Conservation (phyloP, 2,329 filamentous ascomycete genomes). For the Gaeumannomyces sp. region DNA sequence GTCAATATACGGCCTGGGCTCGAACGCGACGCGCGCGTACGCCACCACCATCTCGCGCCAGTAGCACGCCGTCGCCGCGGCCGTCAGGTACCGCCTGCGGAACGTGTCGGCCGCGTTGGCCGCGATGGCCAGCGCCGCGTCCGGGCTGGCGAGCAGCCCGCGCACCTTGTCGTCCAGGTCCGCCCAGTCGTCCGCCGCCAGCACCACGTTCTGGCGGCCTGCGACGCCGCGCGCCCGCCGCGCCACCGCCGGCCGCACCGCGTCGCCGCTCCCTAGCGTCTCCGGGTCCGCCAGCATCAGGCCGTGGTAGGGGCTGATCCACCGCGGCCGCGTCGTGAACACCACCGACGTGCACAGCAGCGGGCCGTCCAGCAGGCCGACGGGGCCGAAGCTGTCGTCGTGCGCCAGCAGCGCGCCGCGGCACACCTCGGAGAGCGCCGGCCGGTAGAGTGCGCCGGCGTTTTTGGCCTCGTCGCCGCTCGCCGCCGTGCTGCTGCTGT, state of each 20-base stretch:
- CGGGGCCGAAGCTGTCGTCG: background rate
- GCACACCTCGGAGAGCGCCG: constrained; percentile 2
- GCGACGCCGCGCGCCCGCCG: background rate
- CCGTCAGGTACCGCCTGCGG: background rate
- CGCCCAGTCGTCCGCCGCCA: constrained; percentile 6
- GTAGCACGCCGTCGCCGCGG: constrained; percentile 3
- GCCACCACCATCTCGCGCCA: constrained; percentile 3
- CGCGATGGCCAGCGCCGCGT: background rate
- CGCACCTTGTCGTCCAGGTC: constrained; percentile 4
- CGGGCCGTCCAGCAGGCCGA: background rate
- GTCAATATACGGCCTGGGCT: background rate
- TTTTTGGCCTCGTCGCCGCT: too few relatives aligned
- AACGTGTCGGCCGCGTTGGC: background rate
- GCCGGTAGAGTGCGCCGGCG: background rate
- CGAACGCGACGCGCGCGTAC: background rate
- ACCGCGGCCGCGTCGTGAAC: background rate
- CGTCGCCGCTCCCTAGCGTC: background rate
- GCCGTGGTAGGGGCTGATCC: constrained; percentile 1
- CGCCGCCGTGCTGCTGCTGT: background rate
- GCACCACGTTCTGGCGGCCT: constrained; percentile 1
- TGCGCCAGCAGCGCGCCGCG: constrained; percentile 2
- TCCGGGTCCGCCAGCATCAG: constrained; percentile 4
- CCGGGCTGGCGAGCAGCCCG: background rate
- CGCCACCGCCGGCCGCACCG: background rate
- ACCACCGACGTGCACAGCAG: constrained; percentile 2